These are phyloP conservation scores for Candida arabinofermentans DNA, from an alignment of 805 yeast species.

Conservation along the genomic window DNA sequence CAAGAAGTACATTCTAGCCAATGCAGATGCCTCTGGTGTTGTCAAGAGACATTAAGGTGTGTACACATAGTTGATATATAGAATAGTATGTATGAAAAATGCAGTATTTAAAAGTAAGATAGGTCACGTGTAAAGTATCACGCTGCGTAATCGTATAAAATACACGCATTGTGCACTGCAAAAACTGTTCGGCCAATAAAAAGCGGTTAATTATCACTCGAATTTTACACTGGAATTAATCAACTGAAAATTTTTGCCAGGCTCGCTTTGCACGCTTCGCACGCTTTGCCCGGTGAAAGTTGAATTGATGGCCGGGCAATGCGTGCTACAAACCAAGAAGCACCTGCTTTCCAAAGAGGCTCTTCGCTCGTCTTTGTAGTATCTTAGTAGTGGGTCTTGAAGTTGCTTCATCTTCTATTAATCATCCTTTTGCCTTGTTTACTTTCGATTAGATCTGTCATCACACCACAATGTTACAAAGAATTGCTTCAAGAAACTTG, in stretches of 20 bases:
- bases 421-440: background rate
- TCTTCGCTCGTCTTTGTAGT: too few species aligned
- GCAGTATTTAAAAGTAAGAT: too few species aligned
- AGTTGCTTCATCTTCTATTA: background rate
- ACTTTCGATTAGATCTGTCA: background rate
- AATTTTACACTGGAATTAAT: background rate
- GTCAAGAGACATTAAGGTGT: slow-evolving; percentile 66
- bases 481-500: slow-evolving; percentile 28
- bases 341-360: too few species aligned
- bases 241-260: background rate
- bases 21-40: slow-evolving; percentile 83
- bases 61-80: background rate
- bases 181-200: background rate
- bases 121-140: too few species aligned
- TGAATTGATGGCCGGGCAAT: too few species aligned
- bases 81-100: too few species aligned
- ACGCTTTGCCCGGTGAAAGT: too few species aligned
- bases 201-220: background rate
- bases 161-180: too few species aligned
- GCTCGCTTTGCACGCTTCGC: too few species aligned
- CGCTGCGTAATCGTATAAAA: too few species aligned
- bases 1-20: slow-evolving; percentile 77
- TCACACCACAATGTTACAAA: slow-evolving; percentile 25
- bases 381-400: background rate
- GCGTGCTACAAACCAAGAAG: too few species aligned